These are phyloP conservation scores for Rhynchospora breviuscula DNA, from an alignment of 176 grass and related monocot genomes.

Conservation along the genomic window DNA sequence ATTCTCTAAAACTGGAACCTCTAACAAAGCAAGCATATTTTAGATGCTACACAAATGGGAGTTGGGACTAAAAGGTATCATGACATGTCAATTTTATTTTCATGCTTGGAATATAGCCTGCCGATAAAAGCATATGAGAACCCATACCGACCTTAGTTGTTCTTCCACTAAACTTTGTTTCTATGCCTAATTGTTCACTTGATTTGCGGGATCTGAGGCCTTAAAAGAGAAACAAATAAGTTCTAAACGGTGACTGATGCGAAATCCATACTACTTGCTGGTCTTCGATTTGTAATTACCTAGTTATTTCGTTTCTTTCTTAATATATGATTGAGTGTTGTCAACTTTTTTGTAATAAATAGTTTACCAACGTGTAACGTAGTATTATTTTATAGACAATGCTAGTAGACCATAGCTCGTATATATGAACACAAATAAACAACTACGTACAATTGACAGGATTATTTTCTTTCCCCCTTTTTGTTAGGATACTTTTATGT, in stretches of 20 bases:
- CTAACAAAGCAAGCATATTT: conserved; percentile 9
- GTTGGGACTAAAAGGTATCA: conserved; percentile 4
- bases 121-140: conserved; percentile 15
- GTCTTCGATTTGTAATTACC: background rate
- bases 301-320: background rate
- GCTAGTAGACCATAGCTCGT: background rate
- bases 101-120: conserved; percentile 25
- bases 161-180: conserved; percentile 10
- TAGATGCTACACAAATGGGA: conserved; percentile 16
- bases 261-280: background rate
- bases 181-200: conserved; percentile 27
- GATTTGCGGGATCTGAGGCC: conserved; percentile 1
- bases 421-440: background rate
- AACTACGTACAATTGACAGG: background rate
- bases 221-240: background rate
- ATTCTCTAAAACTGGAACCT: conserved; percentile 9
- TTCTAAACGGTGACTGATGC: background rate
- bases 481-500: background rate
- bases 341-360: background rate
- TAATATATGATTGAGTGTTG: background rate
- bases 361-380: background rate
- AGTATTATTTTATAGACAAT: background rate
- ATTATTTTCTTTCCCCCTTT: background rate
- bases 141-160: background rate
- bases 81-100: conserved; percentile 18